Evolutionary conservation across 768 basidiomycete species (phyloP).

Genomic region (Russula ochroleuca): DNA sequence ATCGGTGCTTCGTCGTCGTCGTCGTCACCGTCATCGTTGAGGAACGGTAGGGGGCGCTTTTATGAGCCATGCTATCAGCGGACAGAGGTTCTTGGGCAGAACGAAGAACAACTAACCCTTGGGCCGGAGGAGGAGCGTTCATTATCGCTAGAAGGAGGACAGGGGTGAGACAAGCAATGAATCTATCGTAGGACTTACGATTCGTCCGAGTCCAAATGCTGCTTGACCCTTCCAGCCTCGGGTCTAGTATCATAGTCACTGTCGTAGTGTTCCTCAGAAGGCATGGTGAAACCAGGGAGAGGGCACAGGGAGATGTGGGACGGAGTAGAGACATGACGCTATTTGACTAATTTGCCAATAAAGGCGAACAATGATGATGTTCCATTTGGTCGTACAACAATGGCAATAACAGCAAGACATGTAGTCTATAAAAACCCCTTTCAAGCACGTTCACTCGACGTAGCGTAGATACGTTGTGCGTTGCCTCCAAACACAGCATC

Average conservation of each 20-base stretch:
- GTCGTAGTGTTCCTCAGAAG: constrained; percentile 13
- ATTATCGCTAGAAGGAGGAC: not conserved
- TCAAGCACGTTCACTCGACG: not conserved
- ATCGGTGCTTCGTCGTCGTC: constrained; percentile 7
- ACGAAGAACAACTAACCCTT: constrained; percentile 4
- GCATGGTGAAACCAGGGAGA: constrained; percentile 1
- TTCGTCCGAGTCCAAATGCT: constrained; percentile 19
- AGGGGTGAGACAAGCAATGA: not conserved
- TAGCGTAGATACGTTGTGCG: constrained; percentile 42
- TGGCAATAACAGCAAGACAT: not conserved
- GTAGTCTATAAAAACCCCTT: not conserved
- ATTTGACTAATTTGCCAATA: constrained; percentile 4
- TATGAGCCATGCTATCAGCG: not conserved
- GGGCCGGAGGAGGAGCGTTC: not conserved
- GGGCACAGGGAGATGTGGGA: constrained; percentile 10
- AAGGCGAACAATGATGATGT: not conserved
- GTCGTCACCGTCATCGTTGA: constrained; percentile 7
- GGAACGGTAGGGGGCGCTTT: constrained; percentile 4
- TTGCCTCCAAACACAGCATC: constrained; percentile 68
- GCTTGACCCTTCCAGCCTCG: constrained; percentile 20
- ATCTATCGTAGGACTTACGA: constrained; percentile 12
- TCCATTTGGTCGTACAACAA: constrained; percentile 10
- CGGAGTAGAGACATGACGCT: not conserved
- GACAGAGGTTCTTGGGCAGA: not conserved
- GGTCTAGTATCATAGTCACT: constrained; percentile 26